Base-by-base conservation (phyloP, 164 flowering plant species). In the Umbilicus rupestris region DNA sequence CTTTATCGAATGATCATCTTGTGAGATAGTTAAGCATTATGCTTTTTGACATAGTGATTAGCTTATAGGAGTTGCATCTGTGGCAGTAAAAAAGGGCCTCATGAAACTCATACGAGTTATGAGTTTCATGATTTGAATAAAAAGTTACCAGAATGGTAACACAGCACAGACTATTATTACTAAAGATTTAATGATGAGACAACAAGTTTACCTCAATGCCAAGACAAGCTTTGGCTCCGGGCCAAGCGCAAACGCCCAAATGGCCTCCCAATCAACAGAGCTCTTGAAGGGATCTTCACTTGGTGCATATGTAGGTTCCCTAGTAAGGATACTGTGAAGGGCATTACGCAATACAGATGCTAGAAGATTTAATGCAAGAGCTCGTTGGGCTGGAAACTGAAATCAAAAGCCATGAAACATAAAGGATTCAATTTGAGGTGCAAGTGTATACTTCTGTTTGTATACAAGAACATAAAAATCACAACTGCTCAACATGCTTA, bases 191-290 rank as follows among this genome's bases (percentile, higher is more conserved):
- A 11, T 11, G 33, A 55, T 2, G 8, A 9, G 33, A 17, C 7
- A 12, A 55, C 17, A 26, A 55, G 3, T 55, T 55, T 41, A 90
- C 97, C 97, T 90, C 49, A 90, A 73, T 28, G 91, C 75, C 65
- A 95, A 83, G 73, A 81, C 85, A 76, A 95, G 97, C 73, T 90
- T 96, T 60, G 97, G 97, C 73, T 92, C 97, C 44, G 99, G 99
- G 66, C 99, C 97, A 64, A 95, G 83, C n/a, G 92, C 85, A 80
- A 69, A 95, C 52, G 96, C 92, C 99, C 97, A 95, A 64, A 92
- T 73, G 72, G 97, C 97, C 74, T 84, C 90, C 96, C 94, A 95
- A 70, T 95, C 97, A 78, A 77, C 70, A 66, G 39, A 62, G 16
- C 67, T 68, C 30, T 65, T 76, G 46, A 17, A 58, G 37, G 59